Conservation (phyloP, 192 early-diverging fungal genomes). For the Linnemannia hyalina region DNA sequence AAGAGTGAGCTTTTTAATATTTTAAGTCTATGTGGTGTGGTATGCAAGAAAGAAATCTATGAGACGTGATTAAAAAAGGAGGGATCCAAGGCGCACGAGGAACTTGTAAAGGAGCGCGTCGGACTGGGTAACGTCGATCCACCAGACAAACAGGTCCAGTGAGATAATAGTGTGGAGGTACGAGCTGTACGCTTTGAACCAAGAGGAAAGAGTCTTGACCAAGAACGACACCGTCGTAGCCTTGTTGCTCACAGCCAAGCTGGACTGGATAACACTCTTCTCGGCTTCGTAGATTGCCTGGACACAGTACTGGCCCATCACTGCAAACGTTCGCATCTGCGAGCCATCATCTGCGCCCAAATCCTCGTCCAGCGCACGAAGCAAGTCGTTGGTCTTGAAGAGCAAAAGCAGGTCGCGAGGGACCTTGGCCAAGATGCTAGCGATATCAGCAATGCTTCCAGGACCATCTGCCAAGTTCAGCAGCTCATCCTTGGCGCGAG, state of each 20-base stretch:
- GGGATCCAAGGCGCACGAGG: conserved; percentile 2
- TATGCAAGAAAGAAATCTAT: conserved; percentile 1
- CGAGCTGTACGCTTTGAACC: conserved; percentile 36
- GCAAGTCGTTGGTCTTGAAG: conserved; percentile 93
- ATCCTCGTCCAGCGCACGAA: conserved; percentile 78
- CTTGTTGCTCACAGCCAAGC: neutral
- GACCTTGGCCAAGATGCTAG: conserved; percentile 84
- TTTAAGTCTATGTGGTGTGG: neutral
- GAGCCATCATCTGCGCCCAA: conserved; percentile 55
- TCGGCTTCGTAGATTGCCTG: conserved; percentile 47
- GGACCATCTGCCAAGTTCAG: conserved; percentile 51
- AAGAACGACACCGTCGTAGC: conserved; percentile 10
- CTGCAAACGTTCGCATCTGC: conserved; percentile 56
- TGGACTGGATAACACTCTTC: conserved; percentile 1
- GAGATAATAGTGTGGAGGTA: conserved; percentile 29
- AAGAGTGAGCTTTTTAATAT: neutral
- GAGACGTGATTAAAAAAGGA: neutral
- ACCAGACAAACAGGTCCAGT: conserved; percentile 47
- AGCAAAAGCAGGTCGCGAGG: conserved; percentile 88
- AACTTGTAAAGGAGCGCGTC: conserved; percentile 14
- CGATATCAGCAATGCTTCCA: conserved; percentile 69
- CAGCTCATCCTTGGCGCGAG: conserved; percentile 47
- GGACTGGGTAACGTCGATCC: conserved; percentile 45
- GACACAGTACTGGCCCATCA: conserved; percentile 55
- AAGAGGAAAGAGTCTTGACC: conserved; percentile 16